Evolutionary conservation across 2,329 filamentous ascomycete genomes (phyloP).

Genomic region (Fusarium brachygibbosum): DNA sequence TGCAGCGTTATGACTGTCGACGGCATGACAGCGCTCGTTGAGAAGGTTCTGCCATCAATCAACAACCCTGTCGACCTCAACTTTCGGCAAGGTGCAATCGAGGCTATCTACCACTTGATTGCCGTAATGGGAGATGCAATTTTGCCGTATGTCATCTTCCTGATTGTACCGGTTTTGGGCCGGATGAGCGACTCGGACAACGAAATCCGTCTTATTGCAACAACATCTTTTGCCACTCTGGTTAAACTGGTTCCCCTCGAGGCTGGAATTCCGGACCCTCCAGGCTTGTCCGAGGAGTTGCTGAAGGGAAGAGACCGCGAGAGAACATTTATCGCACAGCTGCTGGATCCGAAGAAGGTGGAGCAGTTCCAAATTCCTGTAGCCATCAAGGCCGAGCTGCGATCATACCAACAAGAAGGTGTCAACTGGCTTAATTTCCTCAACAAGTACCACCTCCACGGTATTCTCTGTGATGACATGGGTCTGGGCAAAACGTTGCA

Average conservation of each 20-base stretch:
- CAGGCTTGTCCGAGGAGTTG: constrained; percentile 88
- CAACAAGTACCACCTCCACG: constrained; percentile 97
- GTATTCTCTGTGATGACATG: constrained; percentile 99
- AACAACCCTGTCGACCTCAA: constrained; percentile 90
- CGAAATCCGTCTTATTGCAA: constrained; percentile 92
- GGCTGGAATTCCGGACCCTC: constrained; percentile 96
- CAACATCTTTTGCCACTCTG: constrained; percentile 95
- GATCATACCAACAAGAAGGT: constrained; percentile 97
- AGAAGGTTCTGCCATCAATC: constrained; percentile 92
- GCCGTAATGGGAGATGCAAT: constrained; percentile 98
- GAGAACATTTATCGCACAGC: constrained; percentile 95
- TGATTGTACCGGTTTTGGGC: constrained; percentile 95
- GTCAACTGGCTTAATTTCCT: constrained; percentile 99
- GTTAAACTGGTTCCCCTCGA: constrained; percentile 98
- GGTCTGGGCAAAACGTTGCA: constrained; percentile 97
- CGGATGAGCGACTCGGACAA: constrained; percentile 99
- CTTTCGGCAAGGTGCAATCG: constrained; percentile 92
- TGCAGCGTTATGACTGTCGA: constrained; percentile 97
- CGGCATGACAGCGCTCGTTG: constrained; percentile 95
- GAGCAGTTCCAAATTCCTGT: constrained; percentile 95
- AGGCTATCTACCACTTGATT: constrained; percentile 96
- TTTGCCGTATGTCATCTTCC: constrained; percentile 97
- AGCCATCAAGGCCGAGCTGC: constrained; percentile 94
- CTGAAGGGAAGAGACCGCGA: constrained; percentile 93
- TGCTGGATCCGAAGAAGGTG: constrained; percentile 96